Evolutionary conservation across 192 early-diverging fungal genomes (phyloP).

Genomic region (Piromyces sp.): DNA sequence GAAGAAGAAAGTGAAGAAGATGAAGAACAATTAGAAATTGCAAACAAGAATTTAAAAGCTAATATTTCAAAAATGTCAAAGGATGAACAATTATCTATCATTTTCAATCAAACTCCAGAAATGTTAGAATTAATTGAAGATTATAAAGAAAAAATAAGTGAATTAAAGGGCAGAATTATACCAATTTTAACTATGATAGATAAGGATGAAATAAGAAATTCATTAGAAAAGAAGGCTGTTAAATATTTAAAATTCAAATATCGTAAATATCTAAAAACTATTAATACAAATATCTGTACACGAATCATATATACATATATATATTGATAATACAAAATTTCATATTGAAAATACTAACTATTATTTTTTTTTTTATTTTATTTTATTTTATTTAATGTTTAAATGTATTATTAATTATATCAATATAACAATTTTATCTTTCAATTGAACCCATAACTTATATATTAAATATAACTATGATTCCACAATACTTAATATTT

Average conservation of each 20-base stretch:
- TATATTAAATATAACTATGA: too few relatives aligned
- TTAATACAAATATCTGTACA: too few relatives aligned
- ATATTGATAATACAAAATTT: too few relatives aligned
- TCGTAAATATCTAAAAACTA: not conserved
- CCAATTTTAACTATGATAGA: not conserved
- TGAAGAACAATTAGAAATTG: conserved; percentile 1
- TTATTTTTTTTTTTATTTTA: too few relatives aligned
- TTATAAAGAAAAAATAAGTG: not conserved
- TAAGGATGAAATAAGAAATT: not conserved
- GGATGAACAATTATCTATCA: not conserved
- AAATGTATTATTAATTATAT: too few relatives aligned
- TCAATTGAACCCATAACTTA: too few relatives aligned
- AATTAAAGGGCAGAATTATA: not conserved
- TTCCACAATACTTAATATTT: too few relatives aligned
- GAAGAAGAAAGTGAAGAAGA: conserved; percentile 10
- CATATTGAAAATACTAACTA: too few relatives aligned
- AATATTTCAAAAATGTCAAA: not conserved
- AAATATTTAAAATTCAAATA: not conserved
- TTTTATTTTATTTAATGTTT: too few relatives aligned
- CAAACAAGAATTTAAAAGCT: not conserved
- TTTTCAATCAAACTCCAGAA: not conserved
- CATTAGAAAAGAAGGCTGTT: not conserved
- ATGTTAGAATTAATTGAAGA: not conserved
- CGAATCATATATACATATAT: too few relatives aligned
- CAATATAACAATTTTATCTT: too few relatives aligned